Base-by-base conservation (phyloP, 1,139 yeast species). In the Hemisphaericaspora lyxosophila region DNA sequence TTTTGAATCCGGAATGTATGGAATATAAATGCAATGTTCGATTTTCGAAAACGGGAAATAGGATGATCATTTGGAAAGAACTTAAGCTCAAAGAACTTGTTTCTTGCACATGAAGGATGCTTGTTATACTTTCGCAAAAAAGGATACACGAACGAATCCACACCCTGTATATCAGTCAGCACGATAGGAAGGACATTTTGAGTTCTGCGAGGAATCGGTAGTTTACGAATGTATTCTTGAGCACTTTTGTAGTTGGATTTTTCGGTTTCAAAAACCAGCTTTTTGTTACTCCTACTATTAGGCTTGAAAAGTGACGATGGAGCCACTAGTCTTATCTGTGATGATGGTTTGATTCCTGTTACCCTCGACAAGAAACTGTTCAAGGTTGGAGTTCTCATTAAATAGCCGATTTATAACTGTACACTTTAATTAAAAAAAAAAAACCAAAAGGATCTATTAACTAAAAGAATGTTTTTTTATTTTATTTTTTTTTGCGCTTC, bases 141-240 rank as follows among this genome's bases (percentile, higher is more conserved):
- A 5, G 15, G 13, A 41, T 58, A 60, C 1, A 54, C 64, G 0
- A 47, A 44, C 4, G 48, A 43, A 41, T 67, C 73, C 2, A 70
- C 54, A 2, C 77, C 77, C 32, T 53, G 55, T 22, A 71, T 70
- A 38, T 71, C 74, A 1, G 64, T 56, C 3, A 62, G 53, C 2
- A 33, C 25, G 15, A 32, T 38, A 1, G 75, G 74, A 12, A 67
- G 51, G 5, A 16, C 13, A 14, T 44, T 31, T 5, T 40, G 43
- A 16, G 35, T 14, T 17, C 20, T 20, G n/a, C 25, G 13, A n/a
- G 31, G 34, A 16, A 24, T 12, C 28, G 27, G 15, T 14, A 20
- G 33, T 15, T n/a, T 4, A 17, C 19, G 14, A 12, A 31, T 26
- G 18, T 32, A 38, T 5, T 41, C 34, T 17, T 17, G 6, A 2